Conservation (phyloP, 2,329 filamentous ascomycete genomes). For the Thelonectria olida region DNA sequence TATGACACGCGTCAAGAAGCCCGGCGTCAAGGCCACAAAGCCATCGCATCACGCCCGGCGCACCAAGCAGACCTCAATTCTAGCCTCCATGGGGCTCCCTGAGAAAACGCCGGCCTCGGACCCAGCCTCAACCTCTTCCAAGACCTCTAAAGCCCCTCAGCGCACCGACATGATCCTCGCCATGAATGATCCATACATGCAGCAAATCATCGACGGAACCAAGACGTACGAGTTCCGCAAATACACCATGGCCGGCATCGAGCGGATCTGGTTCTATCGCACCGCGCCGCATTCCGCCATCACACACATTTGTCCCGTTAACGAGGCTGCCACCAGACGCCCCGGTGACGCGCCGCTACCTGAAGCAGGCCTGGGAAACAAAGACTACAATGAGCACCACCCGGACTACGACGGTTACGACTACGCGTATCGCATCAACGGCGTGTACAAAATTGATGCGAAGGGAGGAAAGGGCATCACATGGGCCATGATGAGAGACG, state of each 20-base stretch:
- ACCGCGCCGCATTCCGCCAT: conserved; percentile 38
- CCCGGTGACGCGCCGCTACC: conserved; percentile 16
- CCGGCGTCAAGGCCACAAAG: too few species aligned
- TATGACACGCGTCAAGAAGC: too few species aligned
- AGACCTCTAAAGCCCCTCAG: too few species aligned
- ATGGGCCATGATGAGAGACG: neutral
- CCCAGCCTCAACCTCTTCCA: too few species aligned
- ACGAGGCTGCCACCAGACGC: conserved; percentile 28
- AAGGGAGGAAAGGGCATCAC: neutral
- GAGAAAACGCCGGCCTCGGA: too few species aligned
- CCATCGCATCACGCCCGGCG: too few species aligned
- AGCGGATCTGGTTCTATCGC: conserved; percentile 40
- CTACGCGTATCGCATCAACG: conserved; percentile 38
- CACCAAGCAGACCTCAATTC: too few species aligned
- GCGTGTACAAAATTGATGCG: conserved; percentile 31
- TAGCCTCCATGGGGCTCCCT: too few species aligned
- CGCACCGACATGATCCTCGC: conserved; percentile 26
- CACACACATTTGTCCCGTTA: conserved; percentile 38
- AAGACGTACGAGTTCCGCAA: conserved; percentile 39
- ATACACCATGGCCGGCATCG: conserved; percentile 29
- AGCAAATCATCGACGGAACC: conserved; percentile 34
- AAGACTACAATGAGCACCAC: conserved; percentile 36
- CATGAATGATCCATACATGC: conserved; percentile 33
- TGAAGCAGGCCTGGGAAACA: conserved; percentile 37
- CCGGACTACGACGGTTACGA: conserved; percentile 40